A percentile compares a stretch with the other conserved stretches of the same genome.
These are phyloP conservation scores for Fragilariopsis cylindrus DNA, from an alignment of 108 stramenopile species.

Conservation along the genomic window DNA sequence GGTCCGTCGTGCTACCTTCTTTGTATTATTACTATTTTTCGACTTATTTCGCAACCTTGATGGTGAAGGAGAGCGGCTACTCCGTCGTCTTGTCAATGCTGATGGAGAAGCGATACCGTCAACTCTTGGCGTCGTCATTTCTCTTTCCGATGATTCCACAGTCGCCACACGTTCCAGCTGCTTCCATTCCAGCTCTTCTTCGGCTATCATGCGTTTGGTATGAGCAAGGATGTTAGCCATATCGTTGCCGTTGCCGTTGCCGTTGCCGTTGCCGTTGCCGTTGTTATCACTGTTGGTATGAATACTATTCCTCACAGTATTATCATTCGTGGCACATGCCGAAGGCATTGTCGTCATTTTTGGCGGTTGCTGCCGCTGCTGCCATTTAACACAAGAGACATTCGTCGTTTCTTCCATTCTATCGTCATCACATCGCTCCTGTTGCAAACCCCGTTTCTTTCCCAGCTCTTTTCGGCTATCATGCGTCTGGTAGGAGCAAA, in stretches of 20 bases:
- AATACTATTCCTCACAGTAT: background rate
- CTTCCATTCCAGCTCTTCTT: too few relatives aligned
- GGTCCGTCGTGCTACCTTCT: too few relatives aligned
- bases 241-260: background rate
- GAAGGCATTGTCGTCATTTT: background rate
- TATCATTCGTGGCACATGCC: background rate
- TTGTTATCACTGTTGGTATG: background rate
- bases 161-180: too few relatives aligned
- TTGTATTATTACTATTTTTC: background rate
- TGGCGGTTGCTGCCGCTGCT: background rate
- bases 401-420: too few relatives aligned
- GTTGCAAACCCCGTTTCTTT: too few relatives aligned
- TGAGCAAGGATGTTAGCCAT: too few relatives aligned
- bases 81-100: background rate
- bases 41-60: background rate
- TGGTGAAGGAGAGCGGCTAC: slow-evolving; percentile 8
- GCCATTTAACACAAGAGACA: too few relatives aligned
- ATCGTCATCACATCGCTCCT: too few relatives aligned
- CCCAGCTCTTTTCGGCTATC: too few relatives aligned
- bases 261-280: background rate
- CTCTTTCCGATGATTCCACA: background rate
- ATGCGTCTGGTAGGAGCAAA: too few relatives aligned
- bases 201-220: too few relatives aligned
- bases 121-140: background rate
- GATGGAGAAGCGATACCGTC: too few relatives aligned